These are phyloP conservation scores for Lepidium africanum DNA, from an alignment of 345 rosid genomes.

Conservation along the genomic window DNA sequence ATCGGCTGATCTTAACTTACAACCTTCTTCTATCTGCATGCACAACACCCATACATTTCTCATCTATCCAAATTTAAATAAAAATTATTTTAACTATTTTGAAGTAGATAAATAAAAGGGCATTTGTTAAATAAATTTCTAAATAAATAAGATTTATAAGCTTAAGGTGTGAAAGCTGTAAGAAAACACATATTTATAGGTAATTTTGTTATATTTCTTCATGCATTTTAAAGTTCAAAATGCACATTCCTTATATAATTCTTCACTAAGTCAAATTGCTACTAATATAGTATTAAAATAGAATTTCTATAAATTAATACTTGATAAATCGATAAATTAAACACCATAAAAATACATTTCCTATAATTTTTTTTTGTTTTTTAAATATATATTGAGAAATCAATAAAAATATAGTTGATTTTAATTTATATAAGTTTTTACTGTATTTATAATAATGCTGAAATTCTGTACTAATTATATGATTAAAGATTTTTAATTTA, in stretches of 20 bases:
- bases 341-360: too few relatives aligned
- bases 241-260: not conserved
- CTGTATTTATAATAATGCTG: not conserved
- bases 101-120: not conserved
- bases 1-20: conserved; percentile 50
- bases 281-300: not conserved
- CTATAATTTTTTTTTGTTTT: too few relatives aligned
- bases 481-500: conserved; percentile 2
- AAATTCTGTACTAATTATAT: too few relatives aligned
- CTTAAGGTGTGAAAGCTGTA: not conserved
- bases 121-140: too few relatives aligned
- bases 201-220: not conserved
- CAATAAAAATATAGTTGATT: too few relatives aligned
- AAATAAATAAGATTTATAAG: not conserved
- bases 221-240: not conserved
- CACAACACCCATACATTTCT: not conserved
- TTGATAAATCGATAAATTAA: too few relatives aligned
- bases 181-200: not conserved
- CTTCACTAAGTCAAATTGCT: not conserved
- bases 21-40: conserved; percentile 62
- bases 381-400: too few relatives aligned
- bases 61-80: not conserved
- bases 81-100: not conserved
- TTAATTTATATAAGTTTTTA: too few relatives aligned
- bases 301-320: too few relatives aligned